Conservation (phyloP, 306 rosid genomes). For the Cicer bijugum region DNA sequence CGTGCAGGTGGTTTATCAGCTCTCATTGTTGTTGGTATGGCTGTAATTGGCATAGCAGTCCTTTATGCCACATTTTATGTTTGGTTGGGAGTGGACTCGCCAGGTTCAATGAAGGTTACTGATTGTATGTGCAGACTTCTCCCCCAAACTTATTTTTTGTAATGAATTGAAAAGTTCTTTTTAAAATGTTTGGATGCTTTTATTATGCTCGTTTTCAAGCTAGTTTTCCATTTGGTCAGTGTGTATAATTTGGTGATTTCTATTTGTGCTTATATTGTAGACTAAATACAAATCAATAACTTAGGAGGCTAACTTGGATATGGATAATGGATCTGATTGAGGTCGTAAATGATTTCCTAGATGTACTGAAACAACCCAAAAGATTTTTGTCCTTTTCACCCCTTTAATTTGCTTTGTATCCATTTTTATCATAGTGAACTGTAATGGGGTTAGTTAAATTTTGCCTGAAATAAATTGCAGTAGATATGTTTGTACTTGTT, state of each 20-base stretch:
- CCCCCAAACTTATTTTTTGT: slow-evolving; percentile 45
- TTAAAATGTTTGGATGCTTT: slow-evolving; percentile 31
- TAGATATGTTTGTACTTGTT: slow-evolving; percentile 2
- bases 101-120: slow-evolving; percentile 93
- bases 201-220: slow-evolving; percentile 35
- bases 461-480: slow-evolving; percentile 32
- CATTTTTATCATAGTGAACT: slow-evolving; percentile 5
- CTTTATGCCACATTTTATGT: slow-evolving; percentile 93
- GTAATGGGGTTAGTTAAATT: slow-evolving; percentile 16
- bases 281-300: background rate
- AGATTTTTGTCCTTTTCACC: slow-evolving; percentile 23
- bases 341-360: slow-evolving; percentile 32
- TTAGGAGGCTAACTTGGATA: slow-evolving; percentile 6
- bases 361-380: background rate
- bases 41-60: slow-evolving; percentile 90
- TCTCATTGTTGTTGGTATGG: slow-evolving; percentile 95
- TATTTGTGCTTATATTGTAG: slow-evolving; percentile 10
- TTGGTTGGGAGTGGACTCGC: slow-evolving; percentile 89
- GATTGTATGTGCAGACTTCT: slow-evolving; percentile 77
- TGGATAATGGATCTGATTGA: slow-evolving; percentile 41
- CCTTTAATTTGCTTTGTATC: background rate
- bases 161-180: slow-evolving; percentile 3
- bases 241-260: slow-evolving; percentile 38
- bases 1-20: slow-evolving; percentile 99
- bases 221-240: slow-evolving; percentile 37